Evolutionary conservation across 1,284 basidiomycete genomes (phyloP), one percentile per base, ranked within the genome.

Genomic region (Ganoderma boninense): DNA sequence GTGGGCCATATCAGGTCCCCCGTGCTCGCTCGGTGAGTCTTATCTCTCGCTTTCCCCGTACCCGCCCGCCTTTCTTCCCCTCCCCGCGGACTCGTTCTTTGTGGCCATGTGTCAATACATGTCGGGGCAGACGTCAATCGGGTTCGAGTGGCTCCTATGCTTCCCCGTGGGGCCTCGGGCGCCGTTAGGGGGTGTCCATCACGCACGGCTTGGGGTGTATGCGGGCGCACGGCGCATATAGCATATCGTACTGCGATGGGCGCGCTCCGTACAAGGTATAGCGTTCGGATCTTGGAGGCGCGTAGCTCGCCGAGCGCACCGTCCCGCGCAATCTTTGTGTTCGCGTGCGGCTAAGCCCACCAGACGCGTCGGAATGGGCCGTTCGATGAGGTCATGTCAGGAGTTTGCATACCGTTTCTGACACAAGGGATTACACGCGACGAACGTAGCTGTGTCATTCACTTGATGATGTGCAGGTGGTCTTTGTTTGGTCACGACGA

Each of bases 1-100:
- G 59, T 69, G 6, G 78, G 78, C 2, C 79, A 80, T 66, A 74
- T 74, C 52, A 71, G 78, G 54, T 74, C 79, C 3, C 79, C 79
- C 11, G 73, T 78, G 3, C 71, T 80, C 49, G 74, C 76, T 57
- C 74, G 77, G 79, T 80, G 73, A 73, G 78, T 77, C 44, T 16
- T 59, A 18, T 65, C 40, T 52, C 40, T 23, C 6, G 67, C 26
- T 29, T 38, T 43, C 56, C 49, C 67, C 4, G 14, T n/a, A 61
- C 59, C 20, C 54, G 62, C 46, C 46, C 49, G n/a, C 35, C 35
- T 52, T n/a, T 44, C 40, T 60, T 35, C 44, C 42, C 35, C 18
- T 20, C 18, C 18, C 29, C 44, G 11, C 42, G 16, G 13, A 2
- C 5, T 11, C 23, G 23, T 2, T 52, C 5, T 26, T 52, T 52